These are phyloP conservation scores for Vaccinium myrtillus DNA, from an alignment of 148 eudicot species.

Conservation along the genomic window DNA sequence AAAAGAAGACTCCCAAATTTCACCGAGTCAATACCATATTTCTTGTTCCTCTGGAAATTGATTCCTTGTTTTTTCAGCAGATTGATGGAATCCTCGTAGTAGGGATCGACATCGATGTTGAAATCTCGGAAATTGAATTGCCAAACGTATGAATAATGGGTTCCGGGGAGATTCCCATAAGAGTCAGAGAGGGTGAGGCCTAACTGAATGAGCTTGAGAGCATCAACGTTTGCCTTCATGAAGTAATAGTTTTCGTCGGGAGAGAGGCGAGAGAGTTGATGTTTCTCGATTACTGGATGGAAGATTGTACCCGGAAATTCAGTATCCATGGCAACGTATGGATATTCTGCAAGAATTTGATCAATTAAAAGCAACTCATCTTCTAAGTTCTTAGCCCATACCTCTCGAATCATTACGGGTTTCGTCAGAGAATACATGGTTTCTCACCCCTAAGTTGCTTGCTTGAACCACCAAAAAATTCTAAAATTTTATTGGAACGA, in stretches of 20 bases:
- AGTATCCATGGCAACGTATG: not conserved
- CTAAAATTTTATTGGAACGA: not conserved
- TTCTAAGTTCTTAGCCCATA: not conserved
- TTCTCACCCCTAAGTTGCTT: not conserved
- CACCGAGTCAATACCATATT: not conserved
- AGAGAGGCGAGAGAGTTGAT: not conserved
- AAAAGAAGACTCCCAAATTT: not conserved
- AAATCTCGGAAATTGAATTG: slow-evolving; percentile 1
- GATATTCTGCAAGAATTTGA: not conserved
- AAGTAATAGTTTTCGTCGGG: not conserved
- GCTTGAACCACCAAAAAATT: not conserved
- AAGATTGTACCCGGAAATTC: not conserved
- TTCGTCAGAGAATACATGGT: not conserved
- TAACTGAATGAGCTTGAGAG: not conserved
- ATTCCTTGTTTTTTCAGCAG: not conserved
- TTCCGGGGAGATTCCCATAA: not conserved
- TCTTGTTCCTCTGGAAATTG: not conserved
- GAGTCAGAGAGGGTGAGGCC: not conserved
- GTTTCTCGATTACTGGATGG: not conserved
- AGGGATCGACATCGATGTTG: not conserved
- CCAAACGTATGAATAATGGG: not conserved
- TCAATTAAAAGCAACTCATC: not conserved
- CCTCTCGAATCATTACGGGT: not conserved
- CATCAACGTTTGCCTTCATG: not conserved
- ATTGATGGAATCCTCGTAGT: not conserved